phyloP scores from a whole-genome alignment of 345 rosid species.

The Laguncularia racemosa region DNA sequence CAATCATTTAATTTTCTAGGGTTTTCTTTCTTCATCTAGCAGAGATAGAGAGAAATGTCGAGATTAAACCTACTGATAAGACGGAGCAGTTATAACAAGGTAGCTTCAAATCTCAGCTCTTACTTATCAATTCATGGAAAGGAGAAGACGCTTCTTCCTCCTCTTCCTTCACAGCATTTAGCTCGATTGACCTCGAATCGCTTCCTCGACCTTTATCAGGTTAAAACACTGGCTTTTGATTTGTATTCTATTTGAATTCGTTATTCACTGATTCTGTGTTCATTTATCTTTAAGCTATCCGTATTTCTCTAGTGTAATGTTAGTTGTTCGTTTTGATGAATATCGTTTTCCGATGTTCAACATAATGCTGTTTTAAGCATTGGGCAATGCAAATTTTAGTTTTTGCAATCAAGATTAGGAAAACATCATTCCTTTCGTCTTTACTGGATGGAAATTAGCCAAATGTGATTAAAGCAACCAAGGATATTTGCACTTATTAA shows the following conservation, averaged over 20 bases:
- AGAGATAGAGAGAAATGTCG: conserved; percentile 26
- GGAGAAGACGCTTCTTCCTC: conserved; percentile 12
- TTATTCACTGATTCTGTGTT: neutral
- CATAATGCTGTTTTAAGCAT: too few relatives aligned
- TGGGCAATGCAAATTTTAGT: too few relatives aligned
- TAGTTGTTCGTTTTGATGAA: too few relatives aligned
- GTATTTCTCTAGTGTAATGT: too few relatives aligned
- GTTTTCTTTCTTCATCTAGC: neutral
- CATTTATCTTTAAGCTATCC: neutral
- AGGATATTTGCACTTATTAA: too few relatives aligned
- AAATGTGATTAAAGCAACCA: too few relatives aligned
- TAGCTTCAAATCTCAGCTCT: conserved; percentile 19
- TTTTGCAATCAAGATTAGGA: too few relatives aligned
- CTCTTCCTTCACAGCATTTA: conserved; percentile 28
- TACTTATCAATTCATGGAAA: conserved; percentile 9
- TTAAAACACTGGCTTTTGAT: neutral
- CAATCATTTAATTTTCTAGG: neutral
- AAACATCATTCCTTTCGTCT: too few relatives aligned
- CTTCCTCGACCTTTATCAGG: conserved; percentile 71
- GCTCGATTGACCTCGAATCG: conserved; percentile 47
- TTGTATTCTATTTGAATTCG: neutral
- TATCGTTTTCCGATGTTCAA: too few relatives aligned
- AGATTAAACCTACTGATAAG: conserved; percentile 32
- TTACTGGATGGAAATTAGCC: too few relatives aligned
- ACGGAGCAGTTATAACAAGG: conserved; percentile 14